phyloP scores from a whole-genome alignment of 2,329 filamentous ascomycete species.

The Trichophyton simii region DNA sequence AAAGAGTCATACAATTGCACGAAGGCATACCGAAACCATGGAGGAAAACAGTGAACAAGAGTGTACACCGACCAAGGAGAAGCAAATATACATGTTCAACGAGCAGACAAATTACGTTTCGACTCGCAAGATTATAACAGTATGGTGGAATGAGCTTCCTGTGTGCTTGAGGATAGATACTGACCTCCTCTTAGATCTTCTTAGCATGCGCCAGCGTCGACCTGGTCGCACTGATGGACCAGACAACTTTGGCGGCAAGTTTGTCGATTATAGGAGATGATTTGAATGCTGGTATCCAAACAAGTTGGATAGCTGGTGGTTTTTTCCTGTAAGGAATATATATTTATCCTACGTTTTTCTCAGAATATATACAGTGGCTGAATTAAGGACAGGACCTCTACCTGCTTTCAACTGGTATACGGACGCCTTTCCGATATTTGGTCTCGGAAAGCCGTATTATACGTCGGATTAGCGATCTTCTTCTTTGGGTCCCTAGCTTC shows the following conservation, averaged over 20 bases:
- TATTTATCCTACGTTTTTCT: background rate
- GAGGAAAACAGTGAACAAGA: background rate
- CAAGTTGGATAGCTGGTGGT: slow-evolving; percentile 44
- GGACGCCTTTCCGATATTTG: slow-evolving; percentile 50
- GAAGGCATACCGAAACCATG: background rate
- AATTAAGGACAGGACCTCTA: background rate
- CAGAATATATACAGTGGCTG: background rate
- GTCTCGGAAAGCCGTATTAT: slow-evolving; percentile 46
- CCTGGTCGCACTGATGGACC: slow-evolving; percentile 45
- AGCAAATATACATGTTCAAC: slow-evolving; percentile 32
- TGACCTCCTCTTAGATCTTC: slow-evolving; percentile 36
- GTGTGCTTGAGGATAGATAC: background rate
- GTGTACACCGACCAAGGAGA: slow-evolving; percentile 12
- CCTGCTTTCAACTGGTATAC: slow-evolving; percentile 37
- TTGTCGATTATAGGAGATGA: slow-evolving; percentile 43
- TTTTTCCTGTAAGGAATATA: slow-evolving; percentile 43
- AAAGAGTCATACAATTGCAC: background rate
- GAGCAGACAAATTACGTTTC: slow-evolving; percentile 47
- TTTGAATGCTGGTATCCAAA: slow-evolving; percentile 38
- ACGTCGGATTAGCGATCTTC: slow-evolving; percentile 35
- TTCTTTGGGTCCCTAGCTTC: slow-evolving; percentile 47
- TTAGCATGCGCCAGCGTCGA: slow-evolving; percentile 45
- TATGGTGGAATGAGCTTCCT: slow-evolving; percentile 14
- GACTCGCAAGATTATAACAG: slow-evolving; percentile 40
- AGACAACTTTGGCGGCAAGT: slow-evolving; percentile 45